A percentile compares a stretch with the other conserved stretches of the same genome.
phyloP scores from a whole-genome alignment of 2,329 filamentous ascomycete species.

The Sporothrix variecibatus region DNA sequence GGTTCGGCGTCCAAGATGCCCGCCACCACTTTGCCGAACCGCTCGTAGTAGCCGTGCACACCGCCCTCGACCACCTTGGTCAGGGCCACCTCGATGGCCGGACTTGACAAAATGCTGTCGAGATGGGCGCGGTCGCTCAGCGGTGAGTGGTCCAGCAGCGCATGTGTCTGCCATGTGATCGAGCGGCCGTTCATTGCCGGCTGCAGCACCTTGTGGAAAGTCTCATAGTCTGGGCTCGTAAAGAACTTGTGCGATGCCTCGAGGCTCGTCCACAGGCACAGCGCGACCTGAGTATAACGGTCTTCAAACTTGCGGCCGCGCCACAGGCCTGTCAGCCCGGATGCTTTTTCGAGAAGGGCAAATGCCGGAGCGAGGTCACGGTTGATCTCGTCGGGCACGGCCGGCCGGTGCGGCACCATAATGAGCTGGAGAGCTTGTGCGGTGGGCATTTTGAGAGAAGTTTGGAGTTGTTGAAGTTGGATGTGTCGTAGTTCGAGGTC shows the following conservation, averaged over 20 bases:
- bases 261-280: not conserved
- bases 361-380: not conserved
- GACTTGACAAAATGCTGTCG: not conserved
- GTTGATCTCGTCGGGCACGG: constrained; percentile 5
- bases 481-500: not conserved
- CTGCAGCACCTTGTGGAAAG: not conserved
- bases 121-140: not conserved
- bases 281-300: not conserved
- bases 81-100: not conserved
- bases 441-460: not conserved
- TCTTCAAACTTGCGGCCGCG: not conserved
- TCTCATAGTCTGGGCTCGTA: not conserved
- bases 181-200: not conserved
- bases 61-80: constrained; percentile 1
- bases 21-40: not conserved
- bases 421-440: not conserved
- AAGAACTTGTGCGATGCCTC: constrained; percentile 4
- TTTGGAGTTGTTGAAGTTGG: not conserved
- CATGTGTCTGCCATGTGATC: not conserved
- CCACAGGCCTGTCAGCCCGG: not conserved
- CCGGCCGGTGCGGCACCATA: not conserved
- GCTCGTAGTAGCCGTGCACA: not conserved
- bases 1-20: not conserved
- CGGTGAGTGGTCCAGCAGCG: constrained; percentile 1
- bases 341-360: not conserved